Base-by-base conservation (phyloP, 78 protist genomes). In the Parvularia atlantis region DNA sequence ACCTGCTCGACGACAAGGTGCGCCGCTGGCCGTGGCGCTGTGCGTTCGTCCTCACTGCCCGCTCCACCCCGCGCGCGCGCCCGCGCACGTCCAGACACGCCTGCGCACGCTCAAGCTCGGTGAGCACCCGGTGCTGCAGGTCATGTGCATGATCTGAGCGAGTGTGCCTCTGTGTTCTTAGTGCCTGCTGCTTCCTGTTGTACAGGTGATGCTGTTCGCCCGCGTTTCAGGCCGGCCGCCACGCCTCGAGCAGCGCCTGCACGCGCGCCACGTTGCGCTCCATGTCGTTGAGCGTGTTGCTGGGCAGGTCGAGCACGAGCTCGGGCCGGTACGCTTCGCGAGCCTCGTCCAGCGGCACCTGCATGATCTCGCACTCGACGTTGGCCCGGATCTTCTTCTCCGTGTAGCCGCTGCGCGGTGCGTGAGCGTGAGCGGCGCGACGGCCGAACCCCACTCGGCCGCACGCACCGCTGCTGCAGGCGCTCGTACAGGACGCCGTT, bases 361-460 rank as follows among this genome's bases (percentile, higher is more conserved):
- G 84, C 84, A 87, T 78, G 73, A 92, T 92, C 53, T 92, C 96
- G 53, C 87, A 71, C 73, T 87, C 86, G 39, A 89, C 35, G 77
- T 92, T 92, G 24, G 87, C 91, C 28, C 40, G 59, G 26, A 88
- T 52, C 72, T 92, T 92, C 35, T 35, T 68, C 39, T 69, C 64
- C 54, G 33, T 14, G 68, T 92, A 92, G 16, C 81, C 83, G 26
- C 90, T 74, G 65, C 36, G 20, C 20, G 22, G 13, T 16, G 56
- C 7, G 31, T 11, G 10, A 50, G 10, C 24, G 56, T 2, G 56
- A 11, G 31, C 26, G 56, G 56, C 7, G 26, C 26, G 56, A 50
- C 9, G 56, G 56, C 28, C 31, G 31, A 31, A 17, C 4, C 20
- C 9, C n/a, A 57, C 19, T 17, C 33, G 20, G 62, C 11, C 35